Conservation (phyloP, 164 flowering plant species). For the Macadamia integrifolia region DNA sequence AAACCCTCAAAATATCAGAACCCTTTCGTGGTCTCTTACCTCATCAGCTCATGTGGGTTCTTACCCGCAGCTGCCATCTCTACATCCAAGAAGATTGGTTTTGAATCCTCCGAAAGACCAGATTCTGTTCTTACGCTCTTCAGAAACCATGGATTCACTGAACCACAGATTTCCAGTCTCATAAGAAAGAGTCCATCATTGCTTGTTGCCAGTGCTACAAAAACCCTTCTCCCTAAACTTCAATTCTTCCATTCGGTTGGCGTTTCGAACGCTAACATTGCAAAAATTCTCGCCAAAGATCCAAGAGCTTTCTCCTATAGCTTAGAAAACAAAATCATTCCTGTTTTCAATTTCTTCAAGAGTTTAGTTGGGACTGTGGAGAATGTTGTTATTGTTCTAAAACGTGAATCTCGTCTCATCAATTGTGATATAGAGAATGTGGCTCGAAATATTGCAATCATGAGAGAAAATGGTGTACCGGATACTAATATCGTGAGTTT, state of each 20-base stretch:
- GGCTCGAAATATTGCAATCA: not conserved
- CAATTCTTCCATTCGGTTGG: not conserved
- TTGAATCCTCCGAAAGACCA: constrained; percentile 6
- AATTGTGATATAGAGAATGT: not conserved
- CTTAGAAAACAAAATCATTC: not conserved
- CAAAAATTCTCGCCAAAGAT: not conserved
- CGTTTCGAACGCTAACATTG: constrained; percentile 1
- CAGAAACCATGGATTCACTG: constrained; percentile 9
- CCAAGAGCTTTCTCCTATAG: not conserved
- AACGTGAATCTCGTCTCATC: not conserved
- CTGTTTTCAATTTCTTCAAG: not conserved
- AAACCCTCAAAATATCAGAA: not conserved
- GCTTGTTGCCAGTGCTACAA: not conserved
- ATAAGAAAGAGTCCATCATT: not conserved
- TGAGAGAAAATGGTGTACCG: not conserved
- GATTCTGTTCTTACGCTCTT: constrained; percentile 11
- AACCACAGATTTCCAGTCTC: constrained; percentile 6
- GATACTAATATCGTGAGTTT: not conserved
- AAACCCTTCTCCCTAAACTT: constrained; percentile 1
- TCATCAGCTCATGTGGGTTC: constrained; percentile 16
- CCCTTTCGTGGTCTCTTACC: constrained; percentile 18
- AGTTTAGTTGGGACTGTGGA: not conserved
- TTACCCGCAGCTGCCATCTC: constrained; percentile 13
- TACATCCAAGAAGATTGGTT: constrained; percentile 8
- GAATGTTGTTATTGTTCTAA: not conserved